Percentiles rank a stretch among this genome's conserved stretches.
phyloP scores from a whole-genome alignment of 1,284 basidiomycete species.

The Cerrena zonata region DNA sequence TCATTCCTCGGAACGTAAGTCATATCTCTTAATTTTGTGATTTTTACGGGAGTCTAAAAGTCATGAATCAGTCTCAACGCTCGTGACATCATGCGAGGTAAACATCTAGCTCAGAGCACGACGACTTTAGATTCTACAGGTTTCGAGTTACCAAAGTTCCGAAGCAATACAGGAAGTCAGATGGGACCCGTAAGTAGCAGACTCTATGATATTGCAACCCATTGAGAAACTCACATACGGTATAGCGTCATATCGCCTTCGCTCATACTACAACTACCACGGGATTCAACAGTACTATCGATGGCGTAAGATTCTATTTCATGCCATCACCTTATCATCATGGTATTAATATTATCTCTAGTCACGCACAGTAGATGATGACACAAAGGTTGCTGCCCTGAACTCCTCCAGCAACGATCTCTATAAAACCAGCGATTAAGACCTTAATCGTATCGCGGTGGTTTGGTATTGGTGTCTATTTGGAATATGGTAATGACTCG shows the following conservation, averaged over 20 bases:
- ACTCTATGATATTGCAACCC: background rate
- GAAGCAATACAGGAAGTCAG: background rate
- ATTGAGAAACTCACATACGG: background rate
- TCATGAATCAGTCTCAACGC: background rate
- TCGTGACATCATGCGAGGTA: background rate
- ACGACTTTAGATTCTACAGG: background rate
- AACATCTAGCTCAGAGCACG: background rate
- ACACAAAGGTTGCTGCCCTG: no score
- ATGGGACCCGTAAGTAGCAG: background rate
- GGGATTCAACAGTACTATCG: no score
- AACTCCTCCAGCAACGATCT: no score
- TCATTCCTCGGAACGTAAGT: conserved; percentile 7
- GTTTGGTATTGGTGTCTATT: no score
- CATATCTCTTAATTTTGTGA: background rate
- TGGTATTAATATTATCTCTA: no score
- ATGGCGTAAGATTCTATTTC: no score
- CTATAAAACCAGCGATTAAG: no score
- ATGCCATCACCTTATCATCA: no score
- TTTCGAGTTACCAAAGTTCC: background rate
- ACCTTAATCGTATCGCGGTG: no score
- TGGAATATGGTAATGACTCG: no score
- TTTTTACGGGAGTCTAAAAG: background rate
- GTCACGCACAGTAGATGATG: no score
- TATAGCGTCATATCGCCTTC: background rate
- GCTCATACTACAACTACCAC: background rate